Conservation (phyloP, 176 grass and related monocot genomes). For the maize (Zea mays) region DNA sequence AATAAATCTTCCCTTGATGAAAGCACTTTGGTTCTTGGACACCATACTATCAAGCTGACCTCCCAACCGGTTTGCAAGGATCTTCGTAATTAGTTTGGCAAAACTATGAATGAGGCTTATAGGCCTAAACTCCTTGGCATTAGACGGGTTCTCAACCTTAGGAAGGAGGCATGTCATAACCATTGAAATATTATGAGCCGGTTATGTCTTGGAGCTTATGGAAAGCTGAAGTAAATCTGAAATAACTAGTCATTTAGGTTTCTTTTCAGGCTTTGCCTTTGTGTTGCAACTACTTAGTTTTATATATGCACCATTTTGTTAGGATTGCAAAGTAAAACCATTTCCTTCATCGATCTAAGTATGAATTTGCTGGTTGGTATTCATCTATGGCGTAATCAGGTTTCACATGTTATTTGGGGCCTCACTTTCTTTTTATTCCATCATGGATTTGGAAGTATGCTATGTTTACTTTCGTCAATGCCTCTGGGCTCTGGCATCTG, state of each 20-base stretch:
- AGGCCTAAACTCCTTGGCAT: too few relatives aligned
- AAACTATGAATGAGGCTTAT: too few relatives aligned
- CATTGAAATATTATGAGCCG: neutral
- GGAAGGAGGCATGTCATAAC: neutral
- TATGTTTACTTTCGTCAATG: slow-evolving; percentile 8
- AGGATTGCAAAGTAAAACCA: neutral
- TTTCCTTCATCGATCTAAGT: neutral
- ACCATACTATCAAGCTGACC: too few relatives aligned
- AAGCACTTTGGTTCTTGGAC: too few relatives aligned
- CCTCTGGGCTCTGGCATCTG: neutral
- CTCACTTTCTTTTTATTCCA: neutral
- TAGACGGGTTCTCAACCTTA: too few relatives aligned
- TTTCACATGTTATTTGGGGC: too few relatives aligned
- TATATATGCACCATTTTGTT: neutral
- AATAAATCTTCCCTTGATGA: too few relatives aligned
- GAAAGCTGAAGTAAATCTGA: slow-evolving; percentile 16
- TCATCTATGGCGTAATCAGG: neutral
- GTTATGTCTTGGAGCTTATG: slow-evolving; percentile 5
- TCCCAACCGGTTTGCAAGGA: too few relatives aligned
- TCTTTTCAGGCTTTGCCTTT: neutral
- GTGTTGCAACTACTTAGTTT: neutral
- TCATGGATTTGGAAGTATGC: neutral
- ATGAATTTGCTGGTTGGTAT: neutral
- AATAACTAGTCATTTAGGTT: neutral
- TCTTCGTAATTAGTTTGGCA: too few relatives aligned